Conservation (phyloP, 2,329 filamentous ascomycete species). For the Furcasterigmium sp. region DNA sequence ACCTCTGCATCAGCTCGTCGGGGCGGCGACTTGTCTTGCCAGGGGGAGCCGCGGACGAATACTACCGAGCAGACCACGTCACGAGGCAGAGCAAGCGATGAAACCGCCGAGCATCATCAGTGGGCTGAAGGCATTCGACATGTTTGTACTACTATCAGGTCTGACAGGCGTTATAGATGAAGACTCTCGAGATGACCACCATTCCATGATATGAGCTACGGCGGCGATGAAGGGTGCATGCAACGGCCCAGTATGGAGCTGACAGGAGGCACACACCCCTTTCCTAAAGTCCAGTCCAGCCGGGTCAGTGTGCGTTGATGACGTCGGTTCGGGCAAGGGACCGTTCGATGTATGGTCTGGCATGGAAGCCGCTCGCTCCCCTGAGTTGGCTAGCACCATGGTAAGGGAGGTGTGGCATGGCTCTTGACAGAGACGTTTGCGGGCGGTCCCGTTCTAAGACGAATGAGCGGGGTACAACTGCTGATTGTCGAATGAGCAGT, state of each 20-base stretch:
- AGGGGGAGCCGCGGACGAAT: conserved; percentile 5
- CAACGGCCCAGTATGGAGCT: too few relatives aligned
- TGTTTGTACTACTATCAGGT: conserved; percentile 13
- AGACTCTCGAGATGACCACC: conserved; percentile 13
- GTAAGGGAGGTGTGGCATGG: too few relatives aligned
- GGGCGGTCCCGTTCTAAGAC: too few relatives aligned
- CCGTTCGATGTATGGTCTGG: conserved; percentile 3
- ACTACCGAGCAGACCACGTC: conserved; percentile 7
- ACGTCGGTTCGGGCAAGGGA: not conserved
- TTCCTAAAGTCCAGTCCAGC: too few relatives aligned
- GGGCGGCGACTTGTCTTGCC: conserved; percentile 4
- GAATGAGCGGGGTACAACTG: too few relatives aligned
- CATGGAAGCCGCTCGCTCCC: too few relatives aligned
- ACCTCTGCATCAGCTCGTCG: conserved; percentile 3
- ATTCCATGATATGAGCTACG: not conserved
- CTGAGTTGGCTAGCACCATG: too few relatives aligned
- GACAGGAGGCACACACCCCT: too few relatives aligned
- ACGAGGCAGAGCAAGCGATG: not conserved
- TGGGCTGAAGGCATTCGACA: conserved; percentile 5
- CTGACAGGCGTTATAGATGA: conserved; percentile 17
- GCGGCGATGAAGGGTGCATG: not conserved
- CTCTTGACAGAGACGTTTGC: too few relatives aligned
- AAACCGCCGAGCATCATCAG: not conserved
- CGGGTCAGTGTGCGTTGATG: too few relatives aligned
- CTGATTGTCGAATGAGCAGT: too few relatives aligned